Conservation (phyloP, 2,329 filamentous ascomycete species). For the Epicoccum sorghinum region DNA sequence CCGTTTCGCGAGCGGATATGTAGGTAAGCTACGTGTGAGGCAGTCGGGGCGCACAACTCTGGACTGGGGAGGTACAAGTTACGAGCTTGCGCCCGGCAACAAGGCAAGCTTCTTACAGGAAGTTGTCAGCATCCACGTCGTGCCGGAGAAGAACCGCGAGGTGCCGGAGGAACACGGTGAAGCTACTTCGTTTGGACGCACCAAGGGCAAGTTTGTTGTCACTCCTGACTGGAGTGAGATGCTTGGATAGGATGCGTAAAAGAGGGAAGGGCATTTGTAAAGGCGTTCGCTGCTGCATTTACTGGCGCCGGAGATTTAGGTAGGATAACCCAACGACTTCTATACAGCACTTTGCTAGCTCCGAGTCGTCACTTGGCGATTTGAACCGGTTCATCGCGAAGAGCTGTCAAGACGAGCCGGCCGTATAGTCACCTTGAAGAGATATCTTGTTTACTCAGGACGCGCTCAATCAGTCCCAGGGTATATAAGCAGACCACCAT, state of each 20-base stretch:
- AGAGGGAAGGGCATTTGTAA: neutral
- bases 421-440: too few species aligned
- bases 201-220: constrained; percentile 70
- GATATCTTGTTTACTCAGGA: too few species aligned
- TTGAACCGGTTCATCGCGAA: too few species aligned
- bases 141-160: constrained; percentile 44
- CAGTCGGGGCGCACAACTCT: constrained; percentile 66
- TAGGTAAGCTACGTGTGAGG: constrained; percentile 67
- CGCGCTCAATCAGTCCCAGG: too few species aligned
- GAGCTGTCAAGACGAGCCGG: too few species aligned
- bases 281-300: constrained; percentile 6
- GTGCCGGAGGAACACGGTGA: constrained; percentile 48
- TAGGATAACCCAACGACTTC: neutral
- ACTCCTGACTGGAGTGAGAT: constrained; percentile 66
- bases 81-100: constrained; percentile 63
- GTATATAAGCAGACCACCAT: too few species aligned
- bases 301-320: constrained; percentile 1
- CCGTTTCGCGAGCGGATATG: constrained; percentile 59
- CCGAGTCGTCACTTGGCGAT: too few species aligned
- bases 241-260: constrained; percentile 35
- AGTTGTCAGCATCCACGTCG: constrained; percentile 52
- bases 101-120: constrained; percentile 66
- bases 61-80: constrained; percentile 66
- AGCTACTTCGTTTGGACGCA: constrained; percentile 64
- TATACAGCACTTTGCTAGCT: neutral